Base-by-base conservation (phyloP, 176 grass and related monocot species). In the Puccinellia tenuiflora region DNA sequence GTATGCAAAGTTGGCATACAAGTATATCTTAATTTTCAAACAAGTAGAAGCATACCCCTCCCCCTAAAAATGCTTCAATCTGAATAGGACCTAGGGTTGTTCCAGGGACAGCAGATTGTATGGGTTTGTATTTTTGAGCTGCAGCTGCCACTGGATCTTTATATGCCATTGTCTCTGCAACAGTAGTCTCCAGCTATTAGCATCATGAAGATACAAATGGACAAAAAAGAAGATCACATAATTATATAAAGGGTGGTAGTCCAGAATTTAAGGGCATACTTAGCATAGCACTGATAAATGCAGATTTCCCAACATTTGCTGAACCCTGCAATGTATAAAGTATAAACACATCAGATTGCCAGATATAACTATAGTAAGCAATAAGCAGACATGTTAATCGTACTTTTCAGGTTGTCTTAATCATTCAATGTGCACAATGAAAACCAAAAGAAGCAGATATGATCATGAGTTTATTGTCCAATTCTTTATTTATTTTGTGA, bases 251-350 rank as follows among this genome's bases (percentile, higher is more conserved):
- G 37, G 48, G 28, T 20, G 2, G 11, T 14, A 35, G 84, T 15
- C 3, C 0, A 54, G 17, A 56, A 80, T 33, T 59, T 37, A 48
- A 79, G 50, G 51, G 64, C 93, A 78, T 95, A 99, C 96, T 92
- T 78, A 99, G 91, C 80, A 93, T 39, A 82, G 93, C 96, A 81
- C 90, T 96, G 47, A 96, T 92, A 85, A 98, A 95, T 76, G 96
- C 96, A 85, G 96, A 98, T 85, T 96, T 98, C 11, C 96, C 96
- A 79, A 98, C 96, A 90, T 98, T 98, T 34, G 96, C 96, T 15
- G 93, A 95, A 22, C 96, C 96, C 93, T 98, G 90, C 18, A 83
- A 45, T 34, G 22, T 72, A 76, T 50, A 54, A 74, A 47, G 22
- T 72, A 76, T 50, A 54, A 74, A 47, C 25, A 1, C 70, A 50